Evolutionary conservation across 352 stramenopile species (phyloP).

Genomic region (Peronosclerospora sorghi): DNA sequence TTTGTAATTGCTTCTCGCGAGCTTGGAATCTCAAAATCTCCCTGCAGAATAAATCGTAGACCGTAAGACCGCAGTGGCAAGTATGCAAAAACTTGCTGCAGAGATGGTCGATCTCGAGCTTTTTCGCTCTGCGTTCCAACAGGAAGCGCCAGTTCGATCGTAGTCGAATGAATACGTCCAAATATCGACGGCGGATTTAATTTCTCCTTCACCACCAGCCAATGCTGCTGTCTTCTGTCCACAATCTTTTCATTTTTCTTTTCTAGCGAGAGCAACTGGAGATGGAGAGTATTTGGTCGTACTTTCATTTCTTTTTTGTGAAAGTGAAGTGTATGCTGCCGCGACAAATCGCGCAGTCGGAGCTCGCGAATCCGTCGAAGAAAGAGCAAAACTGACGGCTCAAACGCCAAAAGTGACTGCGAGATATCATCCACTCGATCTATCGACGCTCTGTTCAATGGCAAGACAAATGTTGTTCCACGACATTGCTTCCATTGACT

Average conservation of each 20-base stretch:
- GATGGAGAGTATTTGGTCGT: constrained; percentile 14
- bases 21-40: constrained; percentile 79
- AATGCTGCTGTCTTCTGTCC: constrained; percentile 29
- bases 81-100: constrained; percentile 79
- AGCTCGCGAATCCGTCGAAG: constrained; percentile 59
- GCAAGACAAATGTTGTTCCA: constrained; percentile 71
- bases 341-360: constrained; percentile 33
- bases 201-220: constrained; percentile 45
- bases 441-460: constrained; percentile 41
- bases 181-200: constrained; percentile 22
- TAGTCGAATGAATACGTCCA: constrained; percentile 17
- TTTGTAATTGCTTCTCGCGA: constrained; percentile 77
- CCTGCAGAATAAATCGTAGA: constrained; percentile 80
- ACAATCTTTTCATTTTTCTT: constrained; percentile 4
- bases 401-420: constrained; percentile 46
- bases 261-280: constrained; percentile 30
- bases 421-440: constrained; percentile 44
- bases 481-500: constrained; percentile 24
- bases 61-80: constrained; percentile 70
- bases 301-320: constrained; percentile 30
- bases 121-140: constrained; percentile 8
- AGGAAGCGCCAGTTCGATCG: constrained; percentile 53
- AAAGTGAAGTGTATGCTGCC: constrained; percentile 28
- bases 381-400: constrained; percentile 76
- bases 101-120: constrained; percentile 20